Evolutionary conservation across 495 filamentous ascomycete genomes (phyloP), one percentile per base, ranked within the genome.

Genomic region (Parathielavia appendiculata): DNA sequence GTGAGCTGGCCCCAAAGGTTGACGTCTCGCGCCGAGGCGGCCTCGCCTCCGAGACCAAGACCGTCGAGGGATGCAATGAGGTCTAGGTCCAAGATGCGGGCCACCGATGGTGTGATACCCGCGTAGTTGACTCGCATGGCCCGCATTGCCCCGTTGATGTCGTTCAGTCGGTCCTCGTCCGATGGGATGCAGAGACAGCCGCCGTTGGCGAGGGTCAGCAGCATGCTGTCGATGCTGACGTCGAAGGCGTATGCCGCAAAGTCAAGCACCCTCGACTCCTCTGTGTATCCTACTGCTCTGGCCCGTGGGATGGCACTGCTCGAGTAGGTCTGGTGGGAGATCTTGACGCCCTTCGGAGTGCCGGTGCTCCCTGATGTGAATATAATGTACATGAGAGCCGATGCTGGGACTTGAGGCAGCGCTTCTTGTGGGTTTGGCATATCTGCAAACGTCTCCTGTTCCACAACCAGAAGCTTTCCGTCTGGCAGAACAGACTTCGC

Each of bases 281-380:
- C 10, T 1, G 32, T 26, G 57, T 58, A 58, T 45, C 55, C 62
- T 3, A 66, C 54, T 6, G 62, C 54, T 14, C 16, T 34, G 6
- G 61, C 54, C 7, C 58, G 54, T 1, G 57, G 61, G 16, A 54
- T 43, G 1, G 72, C 59, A 26, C 69, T 62, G 57, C 81, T 72
- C 23, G 68, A 64, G 43, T 67, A 66, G 19, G 73, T 61, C 30
- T 56, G 44, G 54, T 81, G 79, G n/a, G 75, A 66, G 17, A 76
- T 73, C 19, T 79, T 56, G 22, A 80, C 67, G 17, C 79, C 56
- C 51, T 73, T 70, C 0, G 85, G 80, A 3, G 75, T 76, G 1
- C 85, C 84, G 0, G 83, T 86, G 30, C 75, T 80, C 2, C 85
- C 85, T 56, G 79, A 78, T 0, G 83, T 86, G 61, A 82, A 85